These are phyloP conservation scores for Bacidia gigantensis DNA, from an alignment of 495 filamentous ascomycete genomes.

Conservation along the genomic window DNA sequence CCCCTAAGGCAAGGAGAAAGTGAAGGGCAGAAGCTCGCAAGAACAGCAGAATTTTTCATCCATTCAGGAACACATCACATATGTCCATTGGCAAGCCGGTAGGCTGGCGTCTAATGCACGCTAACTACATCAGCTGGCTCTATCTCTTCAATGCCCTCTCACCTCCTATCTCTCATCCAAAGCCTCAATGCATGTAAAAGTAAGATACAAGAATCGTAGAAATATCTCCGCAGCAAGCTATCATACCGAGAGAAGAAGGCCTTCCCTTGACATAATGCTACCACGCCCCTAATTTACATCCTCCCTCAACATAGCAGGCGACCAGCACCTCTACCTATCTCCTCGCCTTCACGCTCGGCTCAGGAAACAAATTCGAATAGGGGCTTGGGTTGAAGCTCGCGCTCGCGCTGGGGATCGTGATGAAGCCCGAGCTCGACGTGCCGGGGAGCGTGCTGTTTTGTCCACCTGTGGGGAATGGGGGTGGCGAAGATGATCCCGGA, in stretches of 20 bases:
- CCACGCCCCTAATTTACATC: not conserved
- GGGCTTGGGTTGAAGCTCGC: not conserved
- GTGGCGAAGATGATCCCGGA: slow-evolving; percentile 9
- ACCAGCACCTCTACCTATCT: slow-evolving; percentile 2
- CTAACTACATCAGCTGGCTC: too few species aligned
- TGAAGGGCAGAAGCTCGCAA: too few species aligned
- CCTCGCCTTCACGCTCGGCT: not conserved
- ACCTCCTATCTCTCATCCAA: too few species aligned
- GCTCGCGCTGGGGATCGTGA: slow-evolving; percentile 18
- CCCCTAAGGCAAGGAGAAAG: too few species aligned
- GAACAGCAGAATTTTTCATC: too few species aligned
- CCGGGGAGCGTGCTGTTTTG: slow-evolving; percentile 26
- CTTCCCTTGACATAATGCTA: not conserved
- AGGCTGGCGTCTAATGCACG: too few species aligned
- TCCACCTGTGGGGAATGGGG: slow-evolving; percentile 10
- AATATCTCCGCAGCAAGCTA: not conserved
- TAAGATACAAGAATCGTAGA: slow-evolving; percentile 6
- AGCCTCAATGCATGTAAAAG: slow-evolving; percentile 1
- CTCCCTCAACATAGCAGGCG: not conserved
- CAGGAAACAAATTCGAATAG: not conserved
- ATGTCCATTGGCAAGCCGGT: too few species aligned
- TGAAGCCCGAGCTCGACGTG: slow-evolving; percentile 24
- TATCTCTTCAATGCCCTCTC: too few species aligned
- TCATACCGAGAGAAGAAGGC: not conserved
- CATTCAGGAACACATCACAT: too few species aligned